phyloP scores from a whole-genome alignment of 2,329 filamentous ascomycete species.

The Meredithiella fracta region DNA sequence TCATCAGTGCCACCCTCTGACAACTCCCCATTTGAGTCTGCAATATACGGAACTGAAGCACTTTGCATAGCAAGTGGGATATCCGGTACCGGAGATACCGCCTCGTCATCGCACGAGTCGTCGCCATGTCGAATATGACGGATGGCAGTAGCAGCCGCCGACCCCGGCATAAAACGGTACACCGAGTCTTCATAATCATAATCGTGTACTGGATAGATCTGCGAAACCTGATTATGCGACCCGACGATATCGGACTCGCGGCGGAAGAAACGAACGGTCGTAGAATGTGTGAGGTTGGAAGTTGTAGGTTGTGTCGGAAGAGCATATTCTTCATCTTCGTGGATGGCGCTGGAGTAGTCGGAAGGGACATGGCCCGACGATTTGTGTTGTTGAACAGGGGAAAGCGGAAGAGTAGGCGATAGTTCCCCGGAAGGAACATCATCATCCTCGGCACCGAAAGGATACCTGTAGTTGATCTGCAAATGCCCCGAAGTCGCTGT shows the following conservation, averaged over 20 bases:
- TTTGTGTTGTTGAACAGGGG: constrained; percentile 7
- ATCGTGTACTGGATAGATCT: constrained; percentile 8
- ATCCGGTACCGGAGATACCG: constrained; percentile 19
- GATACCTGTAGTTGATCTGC: constrained; percentile 14
- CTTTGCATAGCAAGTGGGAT: constrained; percentile 2
- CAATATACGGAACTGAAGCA: constrained; percentile 17
- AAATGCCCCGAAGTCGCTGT: constrained; percentile 1
- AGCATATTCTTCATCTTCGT: constrained; percentile 25
- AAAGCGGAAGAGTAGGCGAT: constrained; percentile 12
- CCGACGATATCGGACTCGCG: constrained; percentile 24
- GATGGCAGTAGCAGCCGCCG: constrained; percentile 17
- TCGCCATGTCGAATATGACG: constrained; percentile 19
- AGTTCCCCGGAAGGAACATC: constrained; percentile 10
- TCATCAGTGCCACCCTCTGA: constrained; percentile 19
- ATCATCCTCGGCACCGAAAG: constrained; percentile 11
- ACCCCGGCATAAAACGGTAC: constrained; percentile 23
- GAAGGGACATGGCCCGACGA: not conserved
- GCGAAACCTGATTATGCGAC: constrained; percentile 3
- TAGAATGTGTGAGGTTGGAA: constrained; percentile 9
- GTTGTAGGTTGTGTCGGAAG: not conserved
- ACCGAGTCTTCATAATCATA: constrained; percentile 23
- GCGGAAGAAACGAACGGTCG: constrained; percentile 26
- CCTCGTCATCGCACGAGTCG: constrained; percentile 19
- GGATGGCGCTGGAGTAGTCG: constrained; percentile 19
- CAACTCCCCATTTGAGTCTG: constrained; percentile 26